phyloP scores from a whole-genome alignment of 352 stramenopile genomes.

The Phytophthora sojae region DNA sequence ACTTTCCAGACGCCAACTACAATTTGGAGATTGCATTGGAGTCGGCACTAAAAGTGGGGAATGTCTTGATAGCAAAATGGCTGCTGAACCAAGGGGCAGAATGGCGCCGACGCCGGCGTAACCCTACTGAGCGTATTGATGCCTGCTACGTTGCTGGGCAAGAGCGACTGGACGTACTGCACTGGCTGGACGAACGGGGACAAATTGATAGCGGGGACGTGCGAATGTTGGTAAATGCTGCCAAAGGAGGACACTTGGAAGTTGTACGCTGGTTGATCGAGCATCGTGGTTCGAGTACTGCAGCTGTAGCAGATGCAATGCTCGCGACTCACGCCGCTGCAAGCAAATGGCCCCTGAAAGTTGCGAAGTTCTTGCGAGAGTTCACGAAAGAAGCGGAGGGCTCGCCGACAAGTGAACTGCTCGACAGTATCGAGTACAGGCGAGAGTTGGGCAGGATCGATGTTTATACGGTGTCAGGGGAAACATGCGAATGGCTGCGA shows the following conservation, averaged over 20 bases:
- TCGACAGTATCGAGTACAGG: neutral
- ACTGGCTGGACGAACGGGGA: slow-evolving; percentile 5
- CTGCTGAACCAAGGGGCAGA: slow-evolving; percentile 1
- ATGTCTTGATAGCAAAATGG: slow-evolving; percentile 1
- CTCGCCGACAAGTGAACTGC: too few relatives aligned
- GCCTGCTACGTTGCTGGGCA: neutral
- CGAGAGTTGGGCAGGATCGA: too few relatives aligned
- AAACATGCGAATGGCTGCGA: neutral
- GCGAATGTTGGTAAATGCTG: slow-evolving; percentile 1
- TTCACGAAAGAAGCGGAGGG: neutral
- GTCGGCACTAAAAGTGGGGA: neutral
- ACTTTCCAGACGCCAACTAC: neutral
- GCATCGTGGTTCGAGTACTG: neutral
- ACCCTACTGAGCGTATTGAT: neutral
- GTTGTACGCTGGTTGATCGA: slow-evolving; percentile 11
- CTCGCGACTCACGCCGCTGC: slow-evolving; percentile 5
- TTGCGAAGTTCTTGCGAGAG: slow-evolving; percentile 21
- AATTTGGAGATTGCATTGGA: neutral
- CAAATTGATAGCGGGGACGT: slow-evolving; percentile 2
- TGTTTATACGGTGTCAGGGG: neutral
- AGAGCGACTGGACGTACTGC: slow-evolving; percentile 31
- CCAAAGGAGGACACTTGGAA: slow-evolving; percentile 8
- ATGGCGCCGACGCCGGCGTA: neutral
- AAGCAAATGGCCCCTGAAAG: slow-evolving; percentile 1
- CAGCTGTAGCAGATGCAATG: neutral